These are phyloP conservation scores for Fusarium buxicola DNA, from an alignment of 2,329 filamentous ascomycete species.

Conservation along the genomic window DNA sequence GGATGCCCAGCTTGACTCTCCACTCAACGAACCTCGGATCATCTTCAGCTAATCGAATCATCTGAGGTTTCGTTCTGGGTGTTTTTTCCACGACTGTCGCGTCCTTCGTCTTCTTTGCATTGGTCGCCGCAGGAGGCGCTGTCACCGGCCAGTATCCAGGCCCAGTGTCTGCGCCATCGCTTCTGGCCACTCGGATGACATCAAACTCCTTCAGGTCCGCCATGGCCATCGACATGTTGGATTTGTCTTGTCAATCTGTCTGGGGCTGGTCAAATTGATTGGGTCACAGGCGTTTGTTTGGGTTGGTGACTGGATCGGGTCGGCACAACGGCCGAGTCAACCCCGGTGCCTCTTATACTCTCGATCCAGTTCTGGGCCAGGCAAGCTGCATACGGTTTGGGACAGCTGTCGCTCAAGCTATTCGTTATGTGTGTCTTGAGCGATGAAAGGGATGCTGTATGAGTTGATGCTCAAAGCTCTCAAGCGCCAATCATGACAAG, in stretches of 20 bases:
- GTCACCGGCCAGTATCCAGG: constrained; percentile 58
- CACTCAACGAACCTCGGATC: constrained; percentile 59
- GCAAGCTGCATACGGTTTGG: constrained; percentile 1
- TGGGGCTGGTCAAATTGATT: no score
- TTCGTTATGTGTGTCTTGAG: constrained; percentile 21
- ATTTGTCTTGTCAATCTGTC: neutral
- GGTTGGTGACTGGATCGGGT: neutral
- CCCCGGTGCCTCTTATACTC: neutral
- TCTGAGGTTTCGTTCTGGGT: constrained; percentile 56
- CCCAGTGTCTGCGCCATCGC: constrained; percentile 59
- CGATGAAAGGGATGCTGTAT: constrained; percentile 17
- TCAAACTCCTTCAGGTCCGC: constrained; percentile 56
- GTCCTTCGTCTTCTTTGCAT: constrained; percentile 55
- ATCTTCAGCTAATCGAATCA: constrained; percentile 56
- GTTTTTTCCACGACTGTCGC: constrained; percentile 48
- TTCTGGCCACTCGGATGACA: constrained; percentile 56
- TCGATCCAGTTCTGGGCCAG: neutral
- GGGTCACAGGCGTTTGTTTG: neutral
- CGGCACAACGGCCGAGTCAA: neutral
- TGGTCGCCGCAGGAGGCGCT: constrained; percentile 42
- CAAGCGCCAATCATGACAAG: constrained; percentile 22
- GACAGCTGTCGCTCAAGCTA: constrained; percentile 12
- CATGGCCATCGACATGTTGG: constrained; percentile 35
- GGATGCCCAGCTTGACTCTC: constrained; percentile 59
- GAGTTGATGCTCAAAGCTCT: constrained; percentile 32